These are phyloP conservation scores for Myrica gale DNA, from an alignment of 306 rosid species.

Conservation along the genomic window DNA sequence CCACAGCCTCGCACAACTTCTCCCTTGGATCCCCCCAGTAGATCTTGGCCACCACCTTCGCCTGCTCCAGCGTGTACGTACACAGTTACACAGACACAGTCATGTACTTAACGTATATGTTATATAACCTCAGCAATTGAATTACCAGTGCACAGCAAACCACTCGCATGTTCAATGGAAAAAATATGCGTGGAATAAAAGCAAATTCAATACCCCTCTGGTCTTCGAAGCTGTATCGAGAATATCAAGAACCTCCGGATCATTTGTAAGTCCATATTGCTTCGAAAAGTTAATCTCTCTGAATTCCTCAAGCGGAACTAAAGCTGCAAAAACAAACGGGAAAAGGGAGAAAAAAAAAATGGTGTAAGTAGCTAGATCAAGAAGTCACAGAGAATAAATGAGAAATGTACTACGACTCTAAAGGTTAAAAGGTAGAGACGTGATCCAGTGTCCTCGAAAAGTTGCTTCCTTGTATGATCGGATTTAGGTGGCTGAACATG, in stretches of 20 bases:
- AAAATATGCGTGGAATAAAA: background rate
- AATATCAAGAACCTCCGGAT: constrained; percentile 54
- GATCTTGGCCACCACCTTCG: constrained; percentile 63
- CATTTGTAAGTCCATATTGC: constrained; percentile 72
- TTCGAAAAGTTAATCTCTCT: constrained; percentile 55
- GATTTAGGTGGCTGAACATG: constrained; percentile 60
- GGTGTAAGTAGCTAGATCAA: background rate
- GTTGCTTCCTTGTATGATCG: constrained; percentile 60
- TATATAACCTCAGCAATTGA: too few species aligned
- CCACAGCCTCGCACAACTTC: constrained; percentile 59
- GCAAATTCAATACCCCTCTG: constrained; percentile 44
- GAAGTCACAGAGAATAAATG: too few species aligned
- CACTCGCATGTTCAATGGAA: background rate
- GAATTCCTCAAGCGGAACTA: constrained; percentile 78
- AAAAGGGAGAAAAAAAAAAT: background rate
- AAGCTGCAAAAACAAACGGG: constrained; percentile 41
- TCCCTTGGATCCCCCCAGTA: constrained; percentile 89
- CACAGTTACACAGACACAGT: background rate
- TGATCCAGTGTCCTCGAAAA: constrained; percentile 60
- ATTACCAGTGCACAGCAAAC: background rate
- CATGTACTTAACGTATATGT: too few species aligned
- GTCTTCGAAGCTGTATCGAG: constrained; percentile 50
- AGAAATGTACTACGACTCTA: background rate
- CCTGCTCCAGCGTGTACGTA: constrained; percentile 35
- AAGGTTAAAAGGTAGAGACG: constrained; percentile 30